Conservation (phyloP, 208 protist species). For the Leishmania lainsoni region DNA sequence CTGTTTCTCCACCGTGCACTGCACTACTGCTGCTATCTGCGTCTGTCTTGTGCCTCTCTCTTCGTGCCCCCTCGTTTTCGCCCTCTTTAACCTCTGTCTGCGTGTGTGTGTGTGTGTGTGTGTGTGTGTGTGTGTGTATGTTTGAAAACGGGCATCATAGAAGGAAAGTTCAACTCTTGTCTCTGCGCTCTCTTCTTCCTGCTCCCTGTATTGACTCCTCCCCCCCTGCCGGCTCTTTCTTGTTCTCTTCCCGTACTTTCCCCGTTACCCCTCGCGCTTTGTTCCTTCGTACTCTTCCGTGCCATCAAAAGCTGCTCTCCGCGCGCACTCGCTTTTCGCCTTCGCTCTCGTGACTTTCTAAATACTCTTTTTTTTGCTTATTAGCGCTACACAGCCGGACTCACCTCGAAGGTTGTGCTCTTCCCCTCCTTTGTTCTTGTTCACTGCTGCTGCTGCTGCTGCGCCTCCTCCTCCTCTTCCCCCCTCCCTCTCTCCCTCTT, state of each 20-base stretch:
- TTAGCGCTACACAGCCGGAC: neutral
- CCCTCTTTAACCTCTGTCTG: neutral
- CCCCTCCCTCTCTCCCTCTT: too few species aligned
- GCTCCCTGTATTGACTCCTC: neutral
- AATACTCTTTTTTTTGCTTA: neutral
- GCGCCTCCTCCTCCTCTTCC: too few species aligned
- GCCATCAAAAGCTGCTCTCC: neutral
- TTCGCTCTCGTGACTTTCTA: conserved; percentile 7
- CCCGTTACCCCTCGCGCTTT: neutral
- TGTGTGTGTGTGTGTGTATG: neutral
- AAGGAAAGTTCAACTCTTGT: neutral
- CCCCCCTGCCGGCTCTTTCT: neutral
- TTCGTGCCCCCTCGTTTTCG: neutral
- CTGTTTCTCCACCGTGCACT: neutral
- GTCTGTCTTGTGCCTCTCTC: neutral
- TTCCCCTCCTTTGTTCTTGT: neutral
- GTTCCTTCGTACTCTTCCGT: neutral
- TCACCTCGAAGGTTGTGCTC: neutral
- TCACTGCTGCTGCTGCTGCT: neutral
- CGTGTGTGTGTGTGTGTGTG: neutral
- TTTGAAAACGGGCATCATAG: neutral
- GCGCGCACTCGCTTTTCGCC: conserved; percentile 3
- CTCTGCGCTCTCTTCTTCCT: conserved; percentile 2
- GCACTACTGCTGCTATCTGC: neutral
- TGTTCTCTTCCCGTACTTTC: neutral